Evolutionary conservation across 2,329 filamentous ascomycete genomes (phyloP), one percentile per base, ranked within the genome.

Genomic region (Clarireedia hainanense): DNA sequence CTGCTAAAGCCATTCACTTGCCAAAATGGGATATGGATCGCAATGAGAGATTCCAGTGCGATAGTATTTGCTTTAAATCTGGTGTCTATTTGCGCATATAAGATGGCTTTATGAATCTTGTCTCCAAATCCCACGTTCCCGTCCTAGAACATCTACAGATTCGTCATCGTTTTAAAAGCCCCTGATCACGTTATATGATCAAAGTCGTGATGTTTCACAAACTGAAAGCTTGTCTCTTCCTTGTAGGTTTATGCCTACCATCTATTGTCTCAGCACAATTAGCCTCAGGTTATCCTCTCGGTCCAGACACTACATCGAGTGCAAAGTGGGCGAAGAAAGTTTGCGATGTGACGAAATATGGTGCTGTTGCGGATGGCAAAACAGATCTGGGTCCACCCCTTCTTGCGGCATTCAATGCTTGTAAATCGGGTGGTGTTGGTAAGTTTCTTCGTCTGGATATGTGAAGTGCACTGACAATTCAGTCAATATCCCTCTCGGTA

Each of bases 281-380:
- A 26, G 47, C 46, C 40, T 17, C 50, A 36, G 57, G 53, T n/a
- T 52, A 56, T 9, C 27, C 60, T 6, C 54, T 65, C 12, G 63
- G 63, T 2, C 63, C 63, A 7, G 60, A 55, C 6, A 64, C 61
- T 3, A 39, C 61, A 17, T 57, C 62, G 23, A 52, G 23, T n/a
- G 26, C 55, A 1, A 65, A 65, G 47, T 45, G 45, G 40, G 57
- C 55, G 9, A 54, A 48, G 15, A 61, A 61, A 27, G 52, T 70
- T 15, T 77, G 75, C 66, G 71, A 73, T 63, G 74, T 77, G 40
- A 67, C 72, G 46, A 63, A 71, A 36, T 76, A 76, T 61, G 75
- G 75, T 10, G 75, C 69, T 15, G 70, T 69, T n/a, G 73, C 74
- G 1, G 73, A 76, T 58, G 71, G 72, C 50, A 63, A 65, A 17